Conservation (phyloP, 345 rosid genomes). For the Hevea brasiliensis region DNA sequence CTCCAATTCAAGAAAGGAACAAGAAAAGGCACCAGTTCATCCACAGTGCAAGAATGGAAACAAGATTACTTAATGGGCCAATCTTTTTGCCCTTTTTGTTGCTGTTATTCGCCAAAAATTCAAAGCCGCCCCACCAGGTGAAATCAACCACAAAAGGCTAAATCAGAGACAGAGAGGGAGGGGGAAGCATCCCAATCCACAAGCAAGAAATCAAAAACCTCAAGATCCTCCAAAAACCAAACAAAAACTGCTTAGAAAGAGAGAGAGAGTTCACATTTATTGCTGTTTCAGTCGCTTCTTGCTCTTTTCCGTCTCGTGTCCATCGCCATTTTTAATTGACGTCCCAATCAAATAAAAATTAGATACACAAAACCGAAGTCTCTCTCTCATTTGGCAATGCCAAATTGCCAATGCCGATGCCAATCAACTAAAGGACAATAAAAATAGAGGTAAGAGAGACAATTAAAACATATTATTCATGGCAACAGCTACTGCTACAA, state of each 20-base stretch:
- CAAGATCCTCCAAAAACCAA: no score
- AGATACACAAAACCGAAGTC: not conserved
- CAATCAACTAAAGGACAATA: slow-evolving; percentile 42
- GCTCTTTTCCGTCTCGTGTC: slow-evolving; percentile 27
- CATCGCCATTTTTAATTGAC: slow-evolving; percentile 32
- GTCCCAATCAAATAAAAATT: not conserved
- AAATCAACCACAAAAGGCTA: no score
- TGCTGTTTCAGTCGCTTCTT: slow-evolving; percentile 10
- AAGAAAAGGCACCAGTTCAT: no score
- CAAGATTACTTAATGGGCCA: no score
- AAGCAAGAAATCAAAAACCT: no score
- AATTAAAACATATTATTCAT: slow-evolving; percentile 28
- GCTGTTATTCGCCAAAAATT: no score
- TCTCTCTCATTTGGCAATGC: not conserved
- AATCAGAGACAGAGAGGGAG: no score
- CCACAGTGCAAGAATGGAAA: no score
- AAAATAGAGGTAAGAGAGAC: not conserved
- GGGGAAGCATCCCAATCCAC: no score
- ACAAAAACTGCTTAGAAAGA: not conserved
- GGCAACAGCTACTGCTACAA: slow-evolving; percentile 35
- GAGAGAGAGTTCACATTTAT: not conserved
- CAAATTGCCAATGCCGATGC: slow-evolving; percentile 23
- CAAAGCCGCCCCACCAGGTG: no score
- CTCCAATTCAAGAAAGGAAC: no score
- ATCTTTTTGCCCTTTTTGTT: no score